A percentile compares a stretch with the other conserved stretches of the same genome.
Conservation (phyloP, 306 rosid species). For the Fagus crenata region DNA sequence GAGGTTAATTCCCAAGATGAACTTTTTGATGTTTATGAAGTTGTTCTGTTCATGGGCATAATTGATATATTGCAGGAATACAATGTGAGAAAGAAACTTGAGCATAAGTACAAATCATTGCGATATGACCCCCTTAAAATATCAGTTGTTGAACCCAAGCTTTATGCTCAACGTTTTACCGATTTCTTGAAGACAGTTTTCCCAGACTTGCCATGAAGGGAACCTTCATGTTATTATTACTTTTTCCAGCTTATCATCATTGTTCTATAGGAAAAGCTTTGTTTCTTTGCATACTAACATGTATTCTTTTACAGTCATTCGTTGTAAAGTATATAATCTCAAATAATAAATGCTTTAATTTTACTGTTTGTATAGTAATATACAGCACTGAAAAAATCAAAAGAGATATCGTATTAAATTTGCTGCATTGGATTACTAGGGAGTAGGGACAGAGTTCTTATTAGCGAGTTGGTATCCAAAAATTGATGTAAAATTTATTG, state of each 20-base stretch:
- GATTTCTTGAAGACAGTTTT: constrained; percentile 73
- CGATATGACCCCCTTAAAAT: constrained; percentile 52
- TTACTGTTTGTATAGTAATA: constrained; percentile 1
- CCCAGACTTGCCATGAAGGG: constrained; percentile 43
- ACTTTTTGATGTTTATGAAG: constrained; percentile 78
- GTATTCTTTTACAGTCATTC: background rate
- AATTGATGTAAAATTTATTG: too few species aligned
- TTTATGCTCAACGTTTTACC: constrained; percentile 76
- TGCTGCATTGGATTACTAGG: too few species aligned
- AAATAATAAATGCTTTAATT: background rate
- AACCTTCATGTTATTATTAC: constrained; percentile 13
- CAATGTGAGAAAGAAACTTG: constrained; percentile 68
- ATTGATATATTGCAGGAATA: constrained; percentile 90
- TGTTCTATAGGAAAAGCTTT: background rate
- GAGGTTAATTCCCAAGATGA: constrained; percentile 62
- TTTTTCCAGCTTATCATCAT: background rate
- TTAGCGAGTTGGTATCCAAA: too few species aligned
- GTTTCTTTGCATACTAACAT: background rate
- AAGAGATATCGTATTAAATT: too few species aligned
- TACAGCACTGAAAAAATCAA: background rate
- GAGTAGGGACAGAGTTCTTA: too few species aligned
- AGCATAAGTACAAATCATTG: constrained; percentile 64
- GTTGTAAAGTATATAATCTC: constrained; percentile 11
- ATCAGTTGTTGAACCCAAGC: constrained; percentile 70
- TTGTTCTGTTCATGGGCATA: constrained; percentile 88